Percentiles rank a stretch among this genome's conserved stretches.
These are phyloP conservation scores for Sechiopsis laciniata DNA, from an alignment of 306 rosid genomes.

Conservation along the genomic window DNA sequence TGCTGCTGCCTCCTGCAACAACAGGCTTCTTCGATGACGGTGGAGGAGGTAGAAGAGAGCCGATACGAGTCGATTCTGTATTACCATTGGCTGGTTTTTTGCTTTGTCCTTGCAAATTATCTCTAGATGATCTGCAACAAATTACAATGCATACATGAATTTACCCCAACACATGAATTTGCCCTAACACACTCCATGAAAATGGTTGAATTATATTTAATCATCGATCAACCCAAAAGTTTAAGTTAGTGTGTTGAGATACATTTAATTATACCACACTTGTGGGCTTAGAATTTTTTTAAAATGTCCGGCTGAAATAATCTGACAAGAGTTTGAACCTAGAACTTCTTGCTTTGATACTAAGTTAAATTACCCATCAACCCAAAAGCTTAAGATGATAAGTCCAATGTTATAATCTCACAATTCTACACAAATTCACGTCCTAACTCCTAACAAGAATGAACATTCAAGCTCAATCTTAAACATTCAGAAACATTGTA, in stretches of 20 bases:
- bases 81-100: constrained; percentile 48
- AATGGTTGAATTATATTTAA: not conserved
- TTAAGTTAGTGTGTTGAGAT: no score
- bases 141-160: constrained; percentile 4
- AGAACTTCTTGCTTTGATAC: no score
- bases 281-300: no score
- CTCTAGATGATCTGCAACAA: constrained; percentile 65
- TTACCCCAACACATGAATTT: no score
- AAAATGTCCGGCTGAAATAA: no score
- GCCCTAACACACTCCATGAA: no score
- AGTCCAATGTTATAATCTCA: not conserved
- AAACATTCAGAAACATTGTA: not conserved
- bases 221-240: no score
- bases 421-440: not conserved
- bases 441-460: constrained; percentile 6
- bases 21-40: constrained; percentile 68
- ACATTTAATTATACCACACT: no score
- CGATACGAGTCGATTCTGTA: constrained; percentile 37
- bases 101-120: constrained; percentile 36
- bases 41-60: constrained; percentile 52
- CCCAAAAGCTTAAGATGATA: no score
- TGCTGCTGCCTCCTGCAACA: constrained; percentile 34
- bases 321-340: no score
- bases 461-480: constrained; percentile 20
- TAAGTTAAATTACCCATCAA: no score